Evolutionary conservation across 1,284 basidiomycete species (phyloP), one percentile per base, ranked within the genome.

Genomic region (Heterobasidion occidentale): DNA sequence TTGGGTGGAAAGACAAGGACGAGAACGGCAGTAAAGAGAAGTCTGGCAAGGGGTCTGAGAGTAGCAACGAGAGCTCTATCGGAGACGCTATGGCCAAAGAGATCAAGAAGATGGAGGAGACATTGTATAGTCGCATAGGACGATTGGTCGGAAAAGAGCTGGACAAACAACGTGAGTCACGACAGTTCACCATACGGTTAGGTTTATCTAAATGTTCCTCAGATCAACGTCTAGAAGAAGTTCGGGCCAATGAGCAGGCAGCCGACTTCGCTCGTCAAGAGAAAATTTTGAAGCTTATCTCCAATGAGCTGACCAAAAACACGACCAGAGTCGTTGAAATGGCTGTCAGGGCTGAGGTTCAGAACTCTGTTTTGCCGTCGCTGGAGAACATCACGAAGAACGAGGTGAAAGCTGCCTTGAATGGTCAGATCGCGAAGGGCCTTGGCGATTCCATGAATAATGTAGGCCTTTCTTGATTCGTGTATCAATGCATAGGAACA

Each of bases 221-320:
- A 92, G 90, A 91, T 65, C 81, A 84, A 78, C 86, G 87, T 49
- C 74, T 91, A 59, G 90, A 92, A 64, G 89, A 91, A 55, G 81
- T 83, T 56, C 85, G 89, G 56, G 79, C 76, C 34, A 80, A 82
- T 59, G 88, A 91, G 60, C 87, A 90, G 65, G 76, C 81, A 15
- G 84, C 85, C 59, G 90, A 92, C 65, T 87, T 90, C 59, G 75
- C 81, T 44, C 81, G 90, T 19, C 90, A 93, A 70, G 90, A 93
- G 71, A 90, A 87, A 69, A 88, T 92, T 59, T 73, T 92, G 64
- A 91, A 91, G 71, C 74, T 92, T 47, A 91, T 92, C 62, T 91
- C 89, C 15, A 89, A 80, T 2, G 88, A 92, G 68, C 74, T 92
- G 54, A 91, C 87, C 7, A 83, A 84, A 72, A 92, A 92, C 64